These are phyloP conservation scores for Holtermannia corniformis DNA, from an alignment of 768 basidiomycete species.

Conservation along the genomic window DNA sequence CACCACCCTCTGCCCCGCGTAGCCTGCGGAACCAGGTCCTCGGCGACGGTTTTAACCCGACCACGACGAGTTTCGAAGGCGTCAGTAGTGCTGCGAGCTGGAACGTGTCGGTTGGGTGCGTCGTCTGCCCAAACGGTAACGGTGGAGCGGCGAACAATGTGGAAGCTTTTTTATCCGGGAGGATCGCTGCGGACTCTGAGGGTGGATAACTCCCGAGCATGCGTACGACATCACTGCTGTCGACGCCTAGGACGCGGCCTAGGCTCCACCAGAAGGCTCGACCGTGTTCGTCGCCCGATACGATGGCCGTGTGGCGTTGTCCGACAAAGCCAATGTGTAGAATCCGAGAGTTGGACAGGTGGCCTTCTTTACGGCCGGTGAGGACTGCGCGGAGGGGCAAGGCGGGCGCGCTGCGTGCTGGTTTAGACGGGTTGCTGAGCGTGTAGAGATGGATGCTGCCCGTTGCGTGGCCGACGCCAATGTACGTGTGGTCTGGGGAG, in stretches of 20 bases:
- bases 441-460: conserved; percentile 84
- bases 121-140: conserved; percentile 64
- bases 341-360: conserved; percentile 69
- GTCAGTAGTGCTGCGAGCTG: conserved; percentile 78
- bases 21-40: conserved; percentile 64
- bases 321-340: conserved; percentile 72
- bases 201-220: conserved; percentile 80
- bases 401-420: conserved; percentile 52
- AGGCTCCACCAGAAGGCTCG: conserved; percentile 91
- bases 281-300: conserved; percentile 81
- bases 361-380: conserved; percentile 70
- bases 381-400: conserved; percentile 36
- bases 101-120: conserved; percentile 69
- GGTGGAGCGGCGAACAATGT: conserved; percentile 70
- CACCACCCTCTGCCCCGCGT: conserved; percentile 19
- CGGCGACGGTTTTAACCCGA: conserved; percentile 82
- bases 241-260: conserved; percentile 87
- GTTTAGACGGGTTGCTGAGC: conserved; percentile 60
- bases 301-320: conserved; percentile 81
- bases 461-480: conserved; percentile 74
- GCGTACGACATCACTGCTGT: conserved; percentile 85
- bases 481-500: conserved; percentile 86
- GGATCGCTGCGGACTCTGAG: background rate
- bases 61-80: conserved; percentile 79
- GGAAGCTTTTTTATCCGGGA: conserved; percentile 35